Conservation (phyloP, 2,329 filamentous ascomycete genomes). For the Myrmaecium sp. region DNA sequence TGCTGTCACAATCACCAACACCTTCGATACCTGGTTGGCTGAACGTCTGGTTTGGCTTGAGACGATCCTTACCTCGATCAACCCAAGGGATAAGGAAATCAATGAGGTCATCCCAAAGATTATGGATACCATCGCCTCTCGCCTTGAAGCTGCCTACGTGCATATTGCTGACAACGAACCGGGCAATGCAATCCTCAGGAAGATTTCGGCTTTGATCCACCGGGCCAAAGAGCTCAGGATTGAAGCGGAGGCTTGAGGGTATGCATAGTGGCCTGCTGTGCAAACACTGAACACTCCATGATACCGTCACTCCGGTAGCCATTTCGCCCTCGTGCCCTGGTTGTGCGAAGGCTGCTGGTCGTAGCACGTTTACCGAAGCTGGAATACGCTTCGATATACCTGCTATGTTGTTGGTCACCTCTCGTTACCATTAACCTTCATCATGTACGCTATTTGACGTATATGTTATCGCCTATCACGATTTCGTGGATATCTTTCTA, state of each 20-base stretch:
- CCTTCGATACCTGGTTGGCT: constrained; percentile 33
- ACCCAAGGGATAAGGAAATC: constrained; percentile 37
- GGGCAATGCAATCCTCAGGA: constrained; percentile 33
- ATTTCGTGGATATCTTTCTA: too few species aligned
- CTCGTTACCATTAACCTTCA: too few species aligned
- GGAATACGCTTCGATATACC: too few species aligned
- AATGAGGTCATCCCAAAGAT: constrained; percentile 40
- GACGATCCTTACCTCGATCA: constrained; percentile 35
- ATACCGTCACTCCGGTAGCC: not conserved
- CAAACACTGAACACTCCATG: not conserved
- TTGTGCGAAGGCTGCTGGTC: too few species aligned
- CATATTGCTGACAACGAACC: constrained; percentile 34
- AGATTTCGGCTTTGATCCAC: constrained; percentile 29
- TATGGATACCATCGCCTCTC: constrained; percentile 40
- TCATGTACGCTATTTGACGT: too few species aligned
- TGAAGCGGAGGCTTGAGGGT: not conserved
- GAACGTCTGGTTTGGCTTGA: constrained; percentile 43
- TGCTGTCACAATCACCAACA: constrained; percentile 42
- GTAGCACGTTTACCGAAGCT: too few species aligned
- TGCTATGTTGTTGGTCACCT: too few species aligned
- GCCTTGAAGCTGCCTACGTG: constrained; percentile 41
- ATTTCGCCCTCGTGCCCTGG: too few species aligned
- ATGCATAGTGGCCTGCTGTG: not conserved
- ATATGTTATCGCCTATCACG: too few species aligned
- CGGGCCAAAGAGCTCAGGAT: constrained; percentile 15